Evolutionary conservation across 1,139 yeast species (phyloP).

Genomic region (Hansenula lynferdii): DNA sequence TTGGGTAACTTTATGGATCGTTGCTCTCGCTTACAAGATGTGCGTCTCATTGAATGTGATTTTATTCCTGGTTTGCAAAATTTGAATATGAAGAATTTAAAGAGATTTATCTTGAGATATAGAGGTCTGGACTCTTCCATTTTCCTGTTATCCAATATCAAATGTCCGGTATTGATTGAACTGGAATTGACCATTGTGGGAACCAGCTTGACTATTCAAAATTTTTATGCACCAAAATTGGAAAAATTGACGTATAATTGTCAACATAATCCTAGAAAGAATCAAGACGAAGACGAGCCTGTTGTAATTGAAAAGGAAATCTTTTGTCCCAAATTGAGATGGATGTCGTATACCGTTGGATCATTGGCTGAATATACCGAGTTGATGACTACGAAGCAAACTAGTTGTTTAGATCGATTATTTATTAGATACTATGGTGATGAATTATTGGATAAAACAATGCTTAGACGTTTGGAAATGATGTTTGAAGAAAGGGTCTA

Average conservation of each 20-base stretch:
- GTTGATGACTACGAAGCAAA: background rate
- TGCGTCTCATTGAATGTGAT: background rate
- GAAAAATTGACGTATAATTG: background rate
- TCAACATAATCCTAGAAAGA: background rate
- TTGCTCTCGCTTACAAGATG: background rate
- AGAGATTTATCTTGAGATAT: background rate
- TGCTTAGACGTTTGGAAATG: background rate
- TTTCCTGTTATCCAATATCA: background rate
- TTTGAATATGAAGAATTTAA: background rate
- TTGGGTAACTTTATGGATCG: background rate
- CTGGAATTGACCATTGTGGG: background rate
- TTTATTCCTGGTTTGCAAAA: background rate
- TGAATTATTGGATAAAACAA: background rate
- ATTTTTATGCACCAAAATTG: background rate
- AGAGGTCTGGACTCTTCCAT: background rate
- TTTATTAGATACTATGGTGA: background rate
- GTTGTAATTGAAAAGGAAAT: background rate
- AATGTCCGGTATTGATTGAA: background rate
- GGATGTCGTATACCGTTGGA: background rate
- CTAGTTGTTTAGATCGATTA: background rate
- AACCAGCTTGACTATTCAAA: background rate
- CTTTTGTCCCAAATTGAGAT: background rate
- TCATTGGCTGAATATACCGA: background rate
- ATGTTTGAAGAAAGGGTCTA: background rate
- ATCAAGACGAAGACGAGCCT: background rate